Conservation (phyloP, 768 basidiomycete species). For the Coprinopsis cinerea region DNA sequence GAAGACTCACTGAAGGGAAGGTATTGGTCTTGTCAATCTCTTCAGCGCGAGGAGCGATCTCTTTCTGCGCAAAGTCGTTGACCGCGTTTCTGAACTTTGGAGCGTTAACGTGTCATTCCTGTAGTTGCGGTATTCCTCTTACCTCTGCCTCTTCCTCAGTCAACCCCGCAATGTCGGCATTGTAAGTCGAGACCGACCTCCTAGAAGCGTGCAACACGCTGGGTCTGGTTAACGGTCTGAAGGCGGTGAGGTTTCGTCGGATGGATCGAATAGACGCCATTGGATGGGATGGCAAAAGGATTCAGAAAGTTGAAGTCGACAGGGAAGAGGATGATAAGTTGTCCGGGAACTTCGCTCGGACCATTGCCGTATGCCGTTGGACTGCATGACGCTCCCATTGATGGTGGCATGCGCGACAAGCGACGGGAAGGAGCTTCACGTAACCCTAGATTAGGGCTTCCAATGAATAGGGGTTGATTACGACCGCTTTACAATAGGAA, state of each 20-base stretch:
- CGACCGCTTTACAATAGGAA: no score
- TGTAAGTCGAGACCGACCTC: constrained; percentile 56
- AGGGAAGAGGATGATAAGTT: no score
- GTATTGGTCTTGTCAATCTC: constrained; percentile 83
- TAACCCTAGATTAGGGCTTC: no score
- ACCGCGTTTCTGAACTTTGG: constrained; percentile 77
- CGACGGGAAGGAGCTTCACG: no score
- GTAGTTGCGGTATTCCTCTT: constrained; percentile 9
- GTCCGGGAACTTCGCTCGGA: no score
- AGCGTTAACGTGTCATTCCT: neutral
- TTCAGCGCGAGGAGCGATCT: constrained; percentile 80
- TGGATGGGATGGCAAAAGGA: no score
- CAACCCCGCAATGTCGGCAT: constrained; percentile 66
- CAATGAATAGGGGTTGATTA: no score
- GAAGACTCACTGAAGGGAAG: constrained; percentile 58
- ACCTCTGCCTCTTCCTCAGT: constrained; percentile 80
- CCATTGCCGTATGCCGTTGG: no score
- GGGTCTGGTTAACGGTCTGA: constrained; percentile 1
- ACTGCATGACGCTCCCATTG: no score
- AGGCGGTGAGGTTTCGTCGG: constrained; percentile 2
- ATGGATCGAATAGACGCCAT: constrained; percentile 8
- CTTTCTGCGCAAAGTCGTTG: constrained; percentile 71
- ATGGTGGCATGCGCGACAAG: no score
- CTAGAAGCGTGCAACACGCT: constrained; percentile 7
- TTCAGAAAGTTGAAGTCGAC: no score